Evolutionary conservation across 139 green algal species (phyloP), one percentile per base, ranked within the genome.

Genomic region (Deuterostichococcus epilithicus): DNA sequence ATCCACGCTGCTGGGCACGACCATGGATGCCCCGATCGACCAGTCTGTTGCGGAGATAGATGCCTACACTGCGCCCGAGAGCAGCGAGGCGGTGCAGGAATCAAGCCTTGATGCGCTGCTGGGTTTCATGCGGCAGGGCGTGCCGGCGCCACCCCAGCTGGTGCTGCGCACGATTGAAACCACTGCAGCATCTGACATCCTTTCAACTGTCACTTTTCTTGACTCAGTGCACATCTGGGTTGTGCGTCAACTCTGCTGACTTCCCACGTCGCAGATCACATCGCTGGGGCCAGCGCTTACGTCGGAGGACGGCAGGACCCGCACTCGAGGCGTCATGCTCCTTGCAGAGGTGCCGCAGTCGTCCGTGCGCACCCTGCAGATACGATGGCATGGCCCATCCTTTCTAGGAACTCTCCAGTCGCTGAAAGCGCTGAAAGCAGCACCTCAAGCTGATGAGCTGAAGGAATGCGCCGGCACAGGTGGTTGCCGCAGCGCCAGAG

Each of bases 401-500:
- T n/a, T n/a, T n/a, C n/a, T n/a, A n/a, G n/a, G n/a, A n/a, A n/a
- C n/a, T n/a, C n/a, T n/a, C n/a, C n/a, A n/a, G n/a, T n/a, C n/a
- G n/a, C n/a, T n/a, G n/a, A n/a, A n/a, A n/a, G n/a, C n/a, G n/a
- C n/a, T n/a, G n/a, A n/a, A n/a, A n/a, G n/a, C n/a, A n/a, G n/a
- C n/a, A n/a, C n/a, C n/a, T 23, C 10, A 52, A 8, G 42, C 8
- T 52, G 10, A 52, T 52, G 42, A 52, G 8, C 42, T 52, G 8
- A 13, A 13, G 8, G 42, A 52, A 23, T 52, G 3, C 52, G 52
- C 28, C 5, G 10, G 52, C 3, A 23, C 80, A 84, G 80, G 60
- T 78, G 32, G 69, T 82, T 25, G 47, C 65, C 15, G 74, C 37
- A 2, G 67, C 71, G 80, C 78, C 78, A 33, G 25, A 68, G 1